These are phyloP conservation scores for Vaccinium myrtillus DNA, from an alignment of 148 eudicot genomes.

Conservation along the genomic window DNA sequence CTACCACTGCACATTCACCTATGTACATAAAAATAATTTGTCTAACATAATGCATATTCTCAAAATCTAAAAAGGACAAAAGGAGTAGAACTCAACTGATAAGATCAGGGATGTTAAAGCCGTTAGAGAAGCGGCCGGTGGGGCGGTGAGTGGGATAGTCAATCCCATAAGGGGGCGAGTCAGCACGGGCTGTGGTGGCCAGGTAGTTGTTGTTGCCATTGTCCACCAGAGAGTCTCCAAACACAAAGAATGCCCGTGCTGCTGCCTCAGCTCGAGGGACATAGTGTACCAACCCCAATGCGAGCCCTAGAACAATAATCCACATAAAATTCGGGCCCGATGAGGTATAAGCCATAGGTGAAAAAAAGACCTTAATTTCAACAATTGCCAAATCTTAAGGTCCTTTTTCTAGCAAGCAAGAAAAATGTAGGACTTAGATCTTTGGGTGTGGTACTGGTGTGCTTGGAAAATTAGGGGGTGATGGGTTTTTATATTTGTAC, in stretches of 20 bases:
- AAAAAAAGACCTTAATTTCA: not conserved
- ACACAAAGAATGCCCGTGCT: constrained; percentile 13
- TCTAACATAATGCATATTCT: not conserved
- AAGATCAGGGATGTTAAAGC: constrained; percentile 17
- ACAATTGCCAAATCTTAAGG: not conserved
- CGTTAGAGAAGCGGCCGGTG: constrained; percentile 26
- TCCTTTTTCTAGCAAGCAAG: not conserved
- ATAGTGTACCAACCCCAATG: not conserved
- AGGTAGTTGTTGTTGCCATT: constrained; percentile 21
- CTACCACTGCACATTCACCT: not conserved
- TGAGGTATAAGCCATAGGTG: not conserved
- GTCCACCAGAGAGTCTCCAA: constrained; percentile 23
- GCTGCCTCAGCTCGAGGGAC: not conserved
- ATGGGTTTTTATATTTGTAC: not conserved
- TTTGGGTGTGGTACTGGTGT: not conserved
- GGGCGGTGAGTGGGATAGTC: constrained; percentile 20
- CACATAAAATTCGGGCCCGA: not conserved
- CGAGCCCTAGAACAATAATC: not conserved
- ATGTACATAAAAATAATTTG: not conserved
- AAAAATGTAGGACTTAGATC: not conserved
- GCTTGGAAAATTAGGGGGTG: not conserved
- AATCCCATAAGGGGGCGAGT: constrained; percentile 19
- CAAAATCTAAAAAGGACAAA: not conserved
- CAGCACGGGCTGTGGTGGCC: constrained; percentile 21
- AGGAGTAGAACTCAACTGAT: constrained; percentile 9